Evolutionary conservation across 495 filamentous ascomycete species (phyloP).

Genomic region (Thermochaetoides thermophila): DNA sequence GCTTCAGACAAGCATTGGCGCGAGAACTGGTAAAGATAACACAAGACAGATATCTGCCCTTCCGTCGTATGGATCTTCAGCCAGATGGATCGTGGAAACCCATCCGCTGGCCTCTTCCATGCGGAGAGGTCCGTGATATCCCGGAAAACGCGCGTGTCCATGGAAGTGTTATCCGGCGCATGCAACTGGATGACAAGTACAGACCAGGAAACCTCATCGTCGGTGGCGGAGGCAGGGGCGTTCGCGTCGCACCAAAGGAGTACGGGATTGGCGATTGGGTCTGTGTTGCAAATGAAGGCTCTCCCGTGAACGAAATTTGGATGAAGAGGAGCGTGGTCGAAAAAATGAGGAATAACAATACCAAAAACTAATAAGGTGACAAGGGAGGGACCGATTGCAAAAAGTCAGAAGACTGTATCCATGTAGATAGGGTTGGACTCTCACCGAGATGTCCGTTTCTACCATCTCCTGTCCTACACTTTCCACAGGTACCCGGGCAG

Average conservation of each 20-base stretch:
- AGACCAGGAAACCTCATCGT: slow-evolving; percentile 70
- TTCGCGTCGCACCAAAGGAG: slow-evolving; percentile 39
- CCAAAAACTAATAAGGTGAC: too few species aligned
- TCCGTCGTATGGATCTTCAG: slow-evolving; percentile 68
- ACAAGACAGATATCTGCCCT: slow-evolving; percentile 45
- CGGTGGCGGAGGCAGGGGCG: slow-evolving; percentile 63
- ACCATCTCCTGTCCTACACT: slow-evolving; percentile 26
- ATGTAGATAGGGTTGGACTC: not conserved
- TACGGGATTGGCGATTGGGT: slow-evolving; percentile 64
- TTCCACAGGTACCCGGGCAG: slow-evolving; percentile 37
- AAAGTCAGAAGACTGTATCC: not conserved
- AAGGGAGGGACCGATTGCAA: too few species aligned
- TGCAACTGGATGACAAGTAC: slow-evolving; percentile 50
- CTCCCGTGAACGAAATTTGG: slow-evolving; percentile 52
- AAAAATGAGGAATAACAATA: slow-evolving; percentile 5
- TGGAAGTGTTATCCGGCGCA: slow-evolving; percentile 55
- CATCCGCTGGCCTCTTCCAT: slow-evolving; percentile 66
- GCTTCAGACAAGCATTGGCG: too few species aligned
- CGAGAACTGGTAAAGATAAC: too few species aligned
- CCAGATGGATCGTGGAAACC: slow-evolving; percentile 65
- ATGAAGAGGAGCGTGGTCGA: slow-evolving; percentile 18
- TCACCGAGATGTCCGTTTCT: too few species aligned
- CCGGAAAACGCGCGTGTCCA: slow-evolving; percentile 58
- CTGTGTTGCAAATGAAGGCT: slow-evolving; percentile 44
- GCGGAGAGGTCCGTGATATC: slow-evolving; percentile 70